Evolutionary conservation across 352 stramenopile genomes (phyloP).

Genomic region (Pythium coloratum): DNA sequence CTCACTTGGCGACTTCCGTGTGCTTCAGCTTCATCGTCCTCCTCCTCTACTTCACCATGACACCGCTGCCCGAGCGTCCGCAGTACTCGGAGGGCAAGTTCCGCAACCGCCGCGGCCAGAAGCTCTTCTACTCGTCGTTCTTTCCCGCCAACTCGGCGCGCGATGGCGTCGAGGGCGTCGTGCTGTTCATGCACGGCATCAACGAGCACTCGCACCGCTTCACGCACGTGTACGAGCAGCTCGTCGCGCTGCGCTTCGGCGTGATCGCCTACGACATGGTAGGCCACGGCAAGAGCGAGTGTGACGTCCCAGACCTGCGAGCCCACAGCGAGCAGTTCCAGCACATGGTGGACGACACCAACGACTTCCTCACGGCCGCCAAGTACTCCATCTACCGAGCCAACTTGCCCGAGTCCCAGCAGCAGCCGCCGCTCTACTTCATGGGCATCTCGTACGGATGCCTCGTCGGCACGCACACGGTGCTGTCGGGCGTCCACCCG

Average conservation of each 20-base stretch:
- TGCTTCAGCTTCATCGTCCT: not conserved
- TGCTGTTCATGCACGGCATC: conserved; percentile 67
- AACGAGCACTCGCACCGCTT: conserved; percentile 66
- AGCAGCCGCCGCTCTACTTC: conserved; percentile 41
- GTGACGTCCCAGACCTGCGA: conserved; percentile 34
- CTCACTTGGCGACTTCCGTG: not conserved
- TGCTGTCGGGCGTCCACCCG: conserved; percentile 44
- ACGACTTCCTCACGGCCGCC: conserved; percentile 49
- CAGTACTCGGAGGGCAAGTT: conserved; percentile 40
- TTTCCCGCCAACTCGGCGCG: conserved; percentile 34
- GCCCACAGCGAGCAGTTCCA: conserved; percentile 54
- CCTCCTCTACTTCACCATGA: not conserved
- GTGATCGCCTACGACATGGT: conserved; percentile 70
- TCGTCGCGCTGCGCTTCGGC: conserved; percentile 45
- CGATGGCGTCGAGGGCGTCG: conserved; percentile 39
- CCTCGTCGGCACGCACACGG: conserved; percentile 58
- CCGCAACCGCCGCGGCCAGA: conserved; percentile 43
- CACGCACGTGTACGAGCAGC: conserved; percentile 51
- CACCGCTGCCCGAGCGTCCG: not conserved
- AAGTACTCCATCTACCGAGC: conserved; percentile 38
- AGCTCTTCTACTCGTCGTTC: conserved; percentile 58
- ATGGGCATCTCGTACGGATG: conserved; percentile 72
- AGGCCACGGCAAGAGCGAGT: conserved; percentile 55
- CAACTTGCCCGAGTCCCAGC: conserved; percentile 29
- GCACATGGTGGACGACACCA: conserved; percentile 72